Evolutionary conservation across 257 asterid species (phyloP).

Genomic region (Cordia subcordata): DNA sequence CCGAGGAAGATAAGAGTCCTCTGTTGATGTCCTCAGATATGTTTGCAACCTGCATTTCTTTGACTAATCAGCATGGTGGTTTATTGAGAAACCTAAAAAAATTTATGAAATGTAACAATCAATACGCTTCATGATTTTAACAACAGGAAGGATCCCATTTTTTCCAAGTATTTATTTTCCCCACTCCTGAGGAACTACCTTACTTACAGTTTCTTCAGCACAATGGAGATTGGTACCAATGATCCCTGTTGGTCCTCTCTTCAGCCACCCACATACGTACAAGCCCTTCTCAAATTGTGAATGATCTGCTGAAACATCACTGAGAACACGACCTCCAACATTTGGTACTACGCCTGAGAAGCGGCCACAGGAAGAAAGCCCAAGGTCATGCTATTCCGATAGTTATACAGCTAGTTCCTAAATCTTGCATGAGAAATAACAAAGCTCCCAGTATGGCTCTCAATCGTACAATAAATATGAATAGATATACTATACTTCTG

Average conservation of each 20-base stretch:
- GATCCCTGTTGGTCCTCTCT: constrained; percentile 91
- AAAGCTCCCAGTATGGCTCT: background rate
- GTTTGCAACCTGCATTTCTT: constrained; percentile 52
- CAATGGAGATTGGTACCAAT: constrained; percentile 78
- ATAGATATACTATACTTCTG: background rate
- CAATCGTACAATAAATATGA: background rate
- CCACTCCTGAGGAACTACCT: background rate
- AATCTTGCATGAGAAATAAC: background rate
- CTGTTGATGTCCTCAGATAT: constrained; percentile 58
- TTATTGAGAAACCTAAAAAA: background rate
- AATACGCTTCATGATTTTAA: no score
- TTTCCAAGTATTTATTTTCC: no score
- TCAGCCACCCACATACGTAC: constrained; percentile 94
- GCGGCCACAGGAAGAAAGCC: background rate
- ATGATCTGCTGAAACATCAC: constrained; percentile 29
- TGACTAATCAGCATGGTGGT: constrained; percentile 7
- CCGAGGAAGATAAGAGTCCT: constrained; percentile 41
- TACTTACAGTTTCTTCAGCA: constrained; percentile 72
- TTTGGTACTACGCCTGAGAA: constrained; percentile 73
- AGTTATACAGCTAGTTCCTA: background rate
- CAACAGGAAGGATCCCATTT: no score
- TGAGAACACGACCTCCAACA: constrained; percentile 60
- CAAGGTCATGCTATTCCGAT: background rate
- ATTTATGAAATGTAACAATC: no score
- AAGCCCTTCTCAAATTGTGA: constrained; percentile 49